Evolutionary conservation across 345 rosid genomes (phyloP).

Genomic region (Lumnitzera racemosa): DNA sequence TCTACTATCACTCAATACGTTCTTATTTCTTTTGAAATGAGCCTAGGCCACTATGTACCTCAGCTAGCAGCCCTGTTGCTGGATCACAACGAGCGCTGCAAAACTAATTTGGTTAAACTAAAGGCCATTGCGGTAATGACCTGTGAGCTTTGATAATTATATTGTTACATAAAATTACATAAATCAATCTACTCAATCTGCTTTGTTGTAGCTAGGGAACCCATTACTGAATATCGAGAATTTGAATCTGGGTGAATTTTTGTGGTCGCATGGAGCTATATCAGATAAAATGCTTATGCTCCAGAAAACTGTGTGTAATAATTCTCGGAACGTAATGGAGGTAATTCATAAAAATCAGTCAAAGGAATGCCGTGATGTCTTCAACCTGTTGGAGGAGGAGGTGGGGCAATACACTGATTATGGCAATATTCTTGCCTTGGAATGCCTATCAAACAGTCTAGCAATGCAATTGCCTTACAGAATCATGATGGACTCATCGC

Average conservation of each 20-base stretch:
- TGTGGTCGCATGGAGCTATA: slow-evolving; percentile 35
- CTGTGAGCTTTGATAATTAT: too few species aligned
- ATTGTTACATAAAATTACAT: too few species aligned
- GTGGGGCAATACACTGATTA: slow-evolving; percentile 9
- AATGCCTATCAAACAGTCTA: slow-evolving; percentile 11
- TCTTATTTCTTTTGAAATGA: not conserved
- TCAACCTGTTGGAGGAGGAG: slow-evolving; percentile 17
- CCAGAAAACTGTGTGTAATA: slow-evolving; percentile 26
- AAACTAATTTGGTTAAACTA: slow-evolving; percentile 18
- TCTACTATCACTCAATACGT: too few species aligned
- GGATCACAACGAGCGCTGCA: slow-evolving; percentile 25
- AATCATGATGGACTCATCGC: too few species aligned
- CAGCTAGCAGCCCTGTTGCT: slow-evolving; percentile 27
- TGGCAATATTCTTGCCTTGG: slow-evolving; percentile 16
- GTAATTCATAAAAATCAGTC: slow-evolving; percentile 9
- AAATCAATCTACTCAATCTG: not conserved
- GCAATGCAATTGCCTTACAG: too few species aligned
- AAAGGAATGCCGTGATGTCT: slow-evolving; percentile 23
- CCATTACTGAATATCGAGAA: slow-evolving; percentile 30
- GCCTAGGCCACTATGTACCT: slow-evolving; percentile 30
- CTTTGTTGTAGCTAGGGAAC: slow-evolving; percentile 29
- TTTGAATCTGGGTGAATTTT: slow-evolving; percentile 17
- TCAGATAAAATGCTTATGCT: slow-evolving; percentile 25
- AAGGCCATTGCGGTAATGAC: slow-evolving; percentile 22
- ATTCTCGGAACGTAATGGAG: slow-evolving; percentile 14